phyloP scores from a whole-genome alignment of 352 stramenopile genomes.

The Phytophthora ohioensis region DNA sequence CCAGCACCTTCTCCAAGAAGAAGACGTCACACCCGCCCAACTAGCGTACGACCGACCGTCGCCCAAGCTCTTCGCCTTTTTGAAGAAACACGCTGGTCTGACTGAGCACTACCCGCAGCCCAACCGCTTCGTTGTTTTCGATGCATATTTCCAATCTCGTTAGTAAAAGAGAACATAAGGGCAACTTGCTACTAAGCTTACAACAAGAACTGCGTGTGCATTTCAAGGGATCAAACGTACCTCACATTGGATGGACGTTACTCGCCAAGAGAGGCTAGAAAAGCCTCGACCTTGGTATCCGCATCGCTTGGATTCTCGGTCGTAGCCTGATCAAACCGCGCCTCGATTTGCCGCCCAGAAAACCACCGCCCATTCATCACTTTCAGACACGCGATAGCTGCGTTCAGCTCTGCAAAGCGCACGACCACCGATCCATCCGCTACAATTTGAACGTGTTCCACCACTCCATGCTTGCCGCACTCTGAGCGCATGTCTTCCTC shows the following conservation, averaged over 20 bases:
- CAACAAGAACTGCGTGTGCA: background rate
- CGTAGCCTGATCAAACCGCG: conserved; percentile 65
- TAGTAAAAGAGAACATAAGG: conserved; percentile 20
- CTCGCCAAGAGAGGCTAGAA: conserved; percentile 70
- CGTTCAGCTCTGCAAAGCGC: conserved; percentile 57
- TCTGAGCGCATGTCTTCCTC: conserved; percentile 82
- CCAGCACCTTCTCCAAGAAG: conserved; percentile 58
- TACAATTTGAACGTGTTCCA: conserved; percentile 74
- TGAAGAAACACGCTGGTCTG: conserved; percentile 74
- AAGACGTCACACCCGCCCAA: conserved; percentile 26
- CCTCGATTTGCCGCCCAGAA: conserved; percentile 71
- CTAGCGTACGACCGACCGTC: conserved; percentile 86
- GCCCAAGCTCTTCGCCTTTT: conserved; percentile 80
- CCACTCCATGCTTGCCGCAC: conserved; percentile 71
- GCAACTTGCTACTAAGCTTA: background rate
- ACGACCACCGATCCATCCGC: conserved; percentile 70
- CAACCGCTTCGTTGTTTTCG: conserved; percentile 90
- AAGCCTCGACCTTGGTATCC: conserved; percentile 80
- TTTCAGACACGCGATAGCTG: conserved; percentile 78
- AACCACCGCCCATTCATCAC: conserved; percentile 86
- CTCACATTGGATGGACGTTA: conserved; percentile 27
- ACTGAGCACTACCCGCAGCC: conserved; percentile 63
- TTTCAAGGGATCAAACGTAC: conserved; percentile 18
- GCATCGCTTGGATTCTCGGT: conserved; percentile 65
- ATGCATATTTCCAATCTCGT: conserved; percentile 63